Conservation (phyloP, 2,329 filamentous ascomycete species). For the Trichoderma cornu-damae region DNA sequence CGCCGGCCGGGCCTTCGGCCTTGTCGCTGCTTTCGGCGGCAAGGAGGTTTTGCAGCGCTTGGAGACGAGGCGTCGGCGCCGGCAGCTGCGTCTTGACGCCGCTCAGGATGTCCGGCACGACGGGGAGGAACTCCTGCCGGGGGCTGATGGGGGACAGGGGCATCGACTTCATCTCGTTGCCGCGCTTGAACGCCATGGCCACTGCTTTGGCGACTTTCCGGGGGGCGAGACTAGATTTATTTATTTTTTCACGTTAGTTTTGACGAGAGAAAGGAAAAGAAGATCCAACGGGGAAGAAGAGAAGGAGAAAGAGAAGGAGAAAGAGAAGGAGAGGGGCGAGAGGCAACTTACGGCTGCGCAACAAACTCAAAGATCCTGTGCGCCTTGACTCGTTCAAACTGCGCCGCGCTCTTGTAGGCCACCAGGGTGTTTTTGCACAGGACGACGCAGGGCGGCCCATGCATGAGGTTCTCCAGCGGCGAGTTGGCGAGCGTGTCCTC, state of each 20-base stretch:
- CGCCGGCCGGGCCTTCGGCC: neutral
- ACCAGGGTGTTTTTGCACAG: slow-evolving; percentile 32
- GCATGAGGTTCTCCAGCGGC: neutral
- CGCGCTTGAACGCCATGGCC: slow-evolving; percentile 12
- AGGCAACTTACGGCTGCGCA: slow-evolving; percentile 33
- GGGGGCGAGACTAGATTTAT: slow-evolving; percentile 29
- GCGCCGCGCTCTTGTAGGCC: slow-evolving; percentile 25
- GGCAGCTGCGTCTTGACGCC: neutral
- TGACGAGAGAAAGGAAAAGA: neutral
- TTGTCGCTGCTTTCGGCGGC: neutral
- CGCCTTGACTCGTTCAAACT: slow-evolving; percentile 16
- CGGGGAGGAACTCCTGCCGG: neutral
- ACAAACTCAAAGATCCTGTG: slow-evolving; percentile 34
- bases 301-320: neutral
- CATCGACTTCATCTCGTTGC: slow-evolving; percentile 6
- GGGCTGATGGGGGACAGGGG: slow-evolving; percentile 1
- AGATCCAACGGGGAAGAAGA: too few species aligned
- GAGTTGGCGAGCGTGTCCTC: slow-evolving; percentile 12
- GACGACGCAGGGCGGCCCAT: slow-evolving; percentile 27
- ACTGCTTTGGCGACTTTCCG: slow-evolving; percentile 30
- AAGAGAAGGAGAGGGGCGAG: neutral
- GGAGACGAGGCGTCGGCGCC: neutral
- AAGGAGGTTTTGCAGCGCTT: neutral
- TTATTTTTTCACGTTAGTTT: neutral
- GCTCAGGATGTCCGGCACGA: neutral